Evolutionary conservation across 1,284 basidiomycete genomes (phyloP), one percentile per base, ranked within the genome.

Genomic region (Marasmius oreades): DNA sequence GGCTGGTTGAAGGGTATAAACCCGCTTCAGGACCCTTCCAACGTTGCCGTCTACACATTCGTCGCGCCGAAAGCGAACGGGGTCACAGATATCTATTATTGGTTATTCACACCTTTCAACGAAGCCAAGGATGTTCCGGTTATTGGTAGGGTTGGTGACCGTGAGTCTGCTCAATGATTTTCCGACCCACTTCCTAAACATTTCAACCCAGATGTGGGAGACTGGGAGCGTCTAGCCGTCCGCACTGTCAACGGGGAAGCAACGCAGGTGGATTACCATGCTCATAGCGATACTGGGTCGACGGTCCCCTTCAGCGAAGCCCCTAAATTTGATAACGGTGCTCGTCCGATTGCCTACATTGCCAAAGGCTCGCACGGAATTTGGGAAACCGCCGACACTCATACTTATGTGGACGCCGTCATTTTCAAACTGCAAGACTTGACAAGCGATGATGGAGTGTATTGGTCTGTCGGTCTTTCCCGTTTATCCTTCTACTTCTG

Each of bases 201-300:
- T 5, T 5, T 26, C 10, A 11, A 22, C 14, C n/a, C 45, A 47
- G 45, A 52, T 52, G 50, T 52, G n/a, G 50, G 50, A 16, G 50
- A 52, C 31, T 52, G 50, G 50, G 50, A 52, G 6, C 50, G 50
- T n/a, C 23, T 52, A 34, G 20, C 50, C 6, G 50, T 52, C 18
- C 50, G 50, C 14, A 52, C 50, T 52, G 50, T 52, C 50, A 52
- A 52, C 18, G 50, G 50, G 31, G 50, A 23, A 23, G 50, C 50
- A 8, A 52, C 50, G 16, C 28, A 52, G 33, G 50, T 52, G 22
- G 50, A 52, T 26, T 52, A 52, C 20, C 26, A 52, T 26, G 50
- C 50, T 33, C 50, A 52, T 7, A 24, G 31, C 4, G 31, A 52
- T 34, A 52, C 50, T 20, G 50, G 50, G 10, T 52, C 50, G 7